phyloP scores from a whole-genome alignment of 2,329 filamentous ascomycete genomes.

The Basipetospora sp. region DNA sequence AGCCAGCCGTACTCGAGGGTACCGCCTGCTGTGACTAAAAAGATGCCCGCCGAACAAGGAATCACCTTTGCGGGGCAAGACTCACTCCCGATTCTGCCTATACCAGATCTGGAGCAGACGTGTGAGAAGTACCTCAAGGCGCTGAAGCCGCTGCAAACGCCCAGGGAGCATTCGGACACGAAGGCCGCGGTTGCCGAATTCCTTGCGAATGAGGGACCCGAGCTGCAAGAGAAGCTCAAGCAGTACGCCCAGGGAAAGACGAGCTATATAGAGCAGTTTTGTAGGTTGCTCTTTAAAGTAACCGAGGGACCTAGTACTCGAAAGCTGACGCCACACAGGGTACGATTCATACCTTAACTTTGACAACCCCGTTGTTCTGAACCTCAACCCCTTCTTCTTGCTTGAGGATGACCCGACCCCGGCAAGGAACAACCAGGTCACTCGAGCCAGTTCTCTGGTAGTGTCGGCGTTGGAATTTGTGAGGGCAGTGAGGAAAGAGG shows the following conservation, averaged over 20 bases:
- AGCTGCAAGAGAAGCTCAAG: conserved; percentile 76
- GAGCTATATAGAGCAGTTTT: conserved; percentile 98
- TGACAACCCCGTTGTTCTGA: conserved; percentile 92
- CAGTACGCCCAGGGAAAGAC: conserved; percentile 80
- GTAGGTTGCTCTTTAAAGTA: conserved; percentile 37
- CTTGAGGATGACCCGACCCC: conserved; percentile 95
- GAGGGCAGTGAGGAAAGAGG: conserved; percentile 79
- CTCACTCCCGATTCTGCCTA: conserved; percentile 77
- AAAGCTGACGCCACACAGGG: conserved; percentile 38
- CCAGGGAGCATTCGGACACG: conserved; percentile 72
- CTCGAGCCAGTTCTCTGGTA: conserved; percentile 78
- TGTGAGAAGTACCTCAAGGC: conserved; percentile 67
- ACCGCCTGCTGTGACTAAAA: neutral
- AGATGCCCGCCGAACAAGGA: conserved; percentile 27
- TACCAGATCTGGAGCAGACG: conserved; percentile 70
- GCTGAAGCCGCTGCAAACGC: conserved; percentile 65
- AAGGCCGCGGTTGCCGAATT: conserved; percentile 71
- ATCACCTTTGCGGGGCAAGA: conserved; percentile 86
- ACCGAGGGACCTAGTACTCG: neutral
- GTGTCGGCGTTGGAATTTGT: conserved; percentile 86
- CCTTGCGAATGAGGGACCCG: conserved; percentile 62
- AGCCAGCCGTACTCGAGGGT: conserved; percentile 1
- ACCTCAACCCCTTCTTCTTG: conserved; percentile 94
- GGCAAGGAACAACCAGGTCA: conserved; percentile 90
- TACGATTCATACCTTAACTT: conserved; percentile 98